phyloP scores from a whole-genome alignment of 179 eudicot species.

The Corrigiola litoralis region DNA sequence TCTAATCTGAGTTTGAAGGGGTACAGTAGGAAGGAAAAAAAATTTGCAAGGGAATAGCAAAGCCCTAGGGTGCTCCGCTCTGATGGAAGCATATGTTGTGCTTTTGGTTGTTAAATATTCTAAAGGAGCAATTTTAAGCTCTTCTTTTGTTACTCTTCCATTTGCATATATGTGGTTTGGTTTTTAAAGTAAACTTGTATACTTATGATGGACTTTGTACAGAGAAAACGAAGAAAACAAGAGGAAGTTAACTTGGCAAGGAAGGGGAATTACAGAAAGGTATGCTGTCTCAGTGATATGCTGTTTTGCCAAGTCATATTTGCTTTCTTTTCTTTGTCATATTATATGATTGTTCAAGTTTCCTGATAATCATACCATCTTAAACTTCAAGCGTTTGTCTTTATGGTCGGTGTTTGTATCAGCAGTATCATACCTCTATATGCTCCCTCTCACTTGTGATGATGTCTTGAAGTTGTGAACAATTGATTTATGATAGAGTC shows the following conservation, averaged over 20 bases:
- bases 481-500: no score
- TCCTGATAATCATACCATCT: neutral
- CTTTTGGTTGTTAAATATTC: no score
- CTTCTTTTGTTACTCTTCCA: neutral
- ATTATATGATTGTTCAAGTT: neutral
- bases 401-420: no score
- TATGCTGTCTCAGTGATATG: slow-evolving; percentile 21
- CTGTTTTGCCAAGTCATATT: neutral
- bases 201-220: slow-evolving; percentile 16
- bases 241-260: slow-evolving; percentile 56
- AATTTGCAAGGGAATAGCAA: no score
- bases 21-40: no score
- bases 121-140: no score
- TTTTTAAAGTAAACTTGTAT: neutral
- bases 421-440: no score
- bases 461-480: no score
- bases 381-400: neutral
- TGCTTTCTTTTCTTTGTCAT: neutral
- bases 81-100: no score
- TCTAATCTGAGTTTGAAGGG: no score
- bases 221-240: slow-evolving; percentile 86
- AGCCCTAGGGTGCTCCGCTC: no score
- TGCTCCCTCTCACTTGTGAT: no score
- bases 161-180: neutral
- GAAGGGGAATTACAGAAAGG: slow-evolving; percentile 69